A percentile compares a stretch with the other conserved stretches of the same genome.
Evolutionary conservation across 148 eudicot species (phyloP).

Genomic region (Gaultheria prostrata): DNA sequence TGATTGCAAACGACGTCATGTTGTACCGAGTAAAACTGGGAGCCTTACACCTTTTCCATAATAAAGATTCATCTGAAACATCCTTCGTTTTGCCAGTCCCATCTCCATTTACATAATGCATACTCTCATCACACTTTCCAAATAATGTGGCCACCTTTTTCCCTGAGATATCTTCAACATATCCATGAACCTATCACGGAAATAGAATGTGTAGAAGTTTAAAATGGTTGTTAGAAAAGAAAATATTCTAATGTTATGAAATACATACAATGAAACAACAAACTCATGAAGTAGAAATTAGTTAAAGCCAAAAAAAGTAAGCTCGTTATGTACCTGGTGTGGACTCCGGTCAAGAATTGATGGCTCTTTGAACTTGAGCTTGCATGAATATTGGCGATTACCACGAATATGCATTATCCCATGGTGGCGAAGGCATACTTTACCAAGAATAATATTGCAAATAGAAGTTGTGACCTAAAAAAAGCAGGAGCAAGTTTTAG

Average conservation of each 20-base stretch:
- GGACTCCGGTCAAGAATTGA: conserved; percentile 85
- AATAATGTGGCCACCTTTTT: conserved; percentile 59
- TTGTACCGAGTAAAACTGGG: conserved; percentile 72
- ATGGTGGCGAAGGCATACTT: conserved; percentile 84
- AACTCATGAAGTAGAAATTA: neutral
- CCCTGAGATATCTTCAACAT: conserved; percentile 65
- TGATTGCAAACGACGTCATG: conserved; percentile 75
- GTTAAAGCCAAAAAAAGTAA: neutral
- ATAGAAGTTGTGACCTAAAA: conserved; percentile 87
- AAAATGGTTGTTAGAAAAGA: neutral
- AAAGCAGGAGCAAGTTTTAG: conserved; percentile 7
- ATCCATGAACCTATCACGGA: conserved; percentile 66
- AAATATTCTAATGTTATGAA: neutral
- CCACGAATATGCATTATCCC: conserved; percentile 87
- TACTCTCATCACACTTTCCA: conserved; percentile 85
- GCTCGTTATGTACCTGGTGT: conserved; percentile 57
- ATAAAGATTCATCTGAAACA: conserved; percentile 43
- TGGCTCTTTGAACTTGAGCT: conserved; percentile 89
- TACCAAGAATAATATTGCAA: conserved; percentile 85
- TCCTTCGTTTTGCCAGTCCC: conserved; percentile 53
- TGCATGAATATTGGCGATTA: conserved; percentile 74
- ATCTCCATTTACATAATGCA: conserved; percentile 60
- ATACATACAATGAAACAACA: neutral
- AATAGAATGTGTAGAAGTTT: neutral
- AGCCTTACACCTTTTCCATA: conserved; percentile 76